Evolutionary conservation across 352 stramenopile species (phyloP), one percentile per base, ranked within the genome.

Genomic region (Hyaloperonospora arabidopsidis): DNA sequence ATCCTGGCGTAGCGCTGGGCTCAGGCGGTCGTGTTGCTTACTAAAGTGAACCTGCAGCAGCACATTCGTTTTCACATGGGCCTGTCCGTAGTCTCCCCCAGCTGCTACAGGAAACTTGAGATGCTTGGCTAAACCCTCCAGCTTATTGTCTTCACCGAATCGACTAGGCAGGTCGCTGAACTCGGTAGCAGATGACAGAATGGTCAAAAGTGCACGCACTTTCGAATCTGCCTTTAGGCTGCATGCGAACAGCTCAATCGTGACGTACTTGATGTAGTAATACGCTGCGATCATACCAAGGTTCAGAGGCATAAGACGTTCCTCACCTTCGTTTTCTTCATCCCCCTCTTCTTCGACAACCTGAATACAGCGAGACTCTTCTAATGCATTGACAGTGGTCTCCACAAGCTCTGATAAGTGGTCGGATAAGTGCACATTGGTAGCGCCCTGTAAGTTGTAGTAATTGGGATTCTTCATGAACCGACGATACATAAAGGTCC

Each of bases 401-500:
- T 99, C 97, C 25, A 99, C 93, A 57, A 99, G 88, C 64, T 99
- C 96, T 40, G 95, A 99, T 46, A 99, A 74, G 61, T 99, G 96
- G 65, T 99, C 96, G 44, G 92, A 98, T 21, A 99, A 63, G 59
- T 99, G 84, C 0, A 87, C 76, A 12, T 87, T 89, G 5, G 81
- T 91, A 12, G 76, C 92, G 15, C 95, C 97, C 49, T 95, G 82
- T 43, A 99, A 71, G 56, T 98, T 97, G 84, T 99, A 99, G 72
- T 98, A 99, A 54, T 98, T 99, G 2, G 97, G 97, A 74, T 99
- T 99, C 71, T 99, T 98, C 49, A 95, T 86, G 28, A 99, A 70
- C 8, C 97, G 90, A 5, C 96, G 88, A 70, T 99, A 99, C 76
- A 99, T 93, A 49, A 99, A 97, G 1, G 96, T 99, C 97, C 97